Percentiles rank a stretch among this genome's conserved stretches.
Conservation (phyloP, 1,284 basidiomycete species). For the Austroboletus sp. region DNA sequence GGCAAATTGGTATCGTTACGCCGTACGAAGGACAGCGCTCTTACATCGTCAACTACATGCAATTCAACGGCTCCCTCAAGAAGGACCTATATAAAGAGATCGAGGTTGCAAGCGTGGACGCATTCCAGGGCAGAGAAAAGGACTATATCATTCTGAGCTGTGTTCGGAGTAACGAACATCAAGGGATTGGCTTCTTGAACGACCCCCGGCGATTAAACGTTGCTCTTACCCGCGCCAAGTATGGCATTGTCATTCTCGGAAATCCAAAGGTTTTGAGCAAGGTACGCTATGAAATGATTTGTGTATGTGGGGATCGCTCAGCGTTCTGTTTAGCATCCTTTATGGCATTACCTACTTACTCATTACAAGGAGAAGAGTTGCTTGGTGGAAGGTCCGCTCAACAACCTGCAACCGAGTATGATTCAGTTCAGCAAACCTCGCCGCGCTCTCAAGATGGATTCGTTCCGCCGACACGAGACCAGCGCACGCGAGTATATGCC, state of each 20-base stretch:
- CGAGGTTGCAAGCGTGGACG: constrained; percentile 97
- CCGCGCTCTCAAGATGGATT: constrained; percentile 80
- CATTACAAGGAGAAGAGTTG: constrained; percentile 96
- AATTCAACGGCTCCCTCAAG: constrained; percentile 95
- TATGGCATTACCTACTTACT: constrained; percentile 97
- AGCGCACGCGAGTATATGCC: constrained; percentile 66
- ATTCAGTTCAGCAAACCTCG: constrained; percentile 97
- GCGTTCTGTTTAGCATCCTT: constrained; percentile 64
- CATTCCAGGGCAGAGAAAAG: constrained; percentile 99
- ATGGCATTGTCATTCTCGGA: constrained; percentile 94
- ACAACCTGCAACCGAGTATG: constrained; percentile 95
- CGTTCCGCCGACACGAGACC: constrained; percentile 84
- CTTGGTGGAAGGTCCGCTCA: constrained; percentile 94
- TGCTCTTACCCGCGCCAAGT: constrained; percentile 94
- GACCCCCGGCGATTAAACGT: constrained; percentile 96
- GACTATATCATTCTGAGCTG: constrained; percentile 99
- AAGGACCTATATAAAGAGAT: constrained; percentile 99
- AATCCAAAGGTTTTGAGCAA: constrained; percentile 99
- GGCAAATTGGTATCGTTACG: constrained; percentile 96
- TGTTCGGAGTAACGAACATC: constrained; percentile 98
- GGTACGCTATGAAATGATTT: constrained; percentile 43
- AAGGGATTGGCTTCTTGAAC: constrained; percentile 98
- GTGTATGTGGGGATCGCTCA: constrained; percentile 13
- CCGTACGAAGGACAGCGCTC: constrained; percentile 99
- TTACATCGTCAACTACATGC: constrained; percentile 99